Percentiles rank a stretch among this genome's conserved stretches.
These are phyloP conservation scores for Fraxinus greggii DNA, from an alignment of 305 asterid species.

Conservation along the genomic window DNA sequence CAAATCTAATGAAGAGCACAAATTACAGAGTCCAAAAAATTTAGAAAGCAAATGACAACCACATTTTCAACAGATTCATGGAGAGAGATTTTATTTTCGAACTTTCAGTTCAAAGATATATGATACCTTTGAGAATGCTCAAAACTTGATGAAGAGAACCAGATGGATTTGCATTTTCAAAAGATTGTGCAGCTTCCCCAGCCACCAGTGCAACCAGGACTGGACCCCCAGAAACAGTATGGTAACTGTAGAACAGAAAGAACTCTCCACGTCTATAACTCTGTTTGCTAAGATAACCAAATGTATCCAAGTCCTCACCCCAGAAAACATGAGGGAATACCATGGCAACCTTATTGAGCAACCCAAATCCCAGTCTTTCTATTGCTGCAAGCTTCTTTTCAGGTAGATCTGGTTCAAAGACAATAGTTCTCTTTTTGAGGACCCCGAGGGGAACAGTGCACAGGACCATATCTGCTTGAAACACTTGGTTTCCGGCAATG, in stretches of 20 bases:
- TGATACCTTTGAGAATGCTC: constrained; percentile 59
- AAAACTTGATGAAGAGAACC: constrained; percentile 57
- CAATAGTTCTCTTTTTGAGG: constrained; percentile 49
- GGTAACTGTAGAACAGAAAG: constrained; percentile 75
- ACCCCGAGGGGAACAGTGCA: constrained; percentile 84
- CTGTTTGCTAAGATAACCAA: constrained; percentile 56
- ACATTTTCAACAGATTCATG: constrained; percentile 3
- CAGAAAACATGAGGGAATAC: constrained; percentile 66
- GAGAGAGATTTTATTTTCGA: neutral
- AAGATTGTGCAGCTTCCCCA: constrained; percentile 70
- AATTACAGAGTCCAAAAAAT: neutral
- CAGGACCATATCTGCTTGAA: constrained; percentile 68
- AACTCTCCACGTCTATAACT: constrained; percentile 63
- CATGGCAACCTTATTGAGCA: constrained; percentile 80
- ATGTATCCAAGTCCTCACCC: constrained; percentile 81
- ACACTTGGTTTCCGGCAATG: constrained; percentile 53
- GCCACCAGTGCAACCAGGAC: constrained; percentile 77
- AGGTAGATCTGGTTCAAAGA: constrained; percentile 73
- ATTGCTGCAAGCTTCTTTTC: constrained; percentile 63
- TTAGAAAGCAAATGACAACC: neutral
- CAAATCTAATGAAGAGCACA: neutral
- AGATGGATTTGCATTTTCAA: constrained; percentile 54
- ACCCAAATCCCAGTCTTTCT: constrained; percentile 72
- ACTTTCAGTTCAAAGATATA: constrained; percentile 12
- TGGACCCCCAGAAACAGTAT: constrained; percentile 81